These are phyloP conservation scores for Plasmodium blacklocki DNA, from an alignment of 169 alveolate species.

Conservation along the genomic window DNA sequence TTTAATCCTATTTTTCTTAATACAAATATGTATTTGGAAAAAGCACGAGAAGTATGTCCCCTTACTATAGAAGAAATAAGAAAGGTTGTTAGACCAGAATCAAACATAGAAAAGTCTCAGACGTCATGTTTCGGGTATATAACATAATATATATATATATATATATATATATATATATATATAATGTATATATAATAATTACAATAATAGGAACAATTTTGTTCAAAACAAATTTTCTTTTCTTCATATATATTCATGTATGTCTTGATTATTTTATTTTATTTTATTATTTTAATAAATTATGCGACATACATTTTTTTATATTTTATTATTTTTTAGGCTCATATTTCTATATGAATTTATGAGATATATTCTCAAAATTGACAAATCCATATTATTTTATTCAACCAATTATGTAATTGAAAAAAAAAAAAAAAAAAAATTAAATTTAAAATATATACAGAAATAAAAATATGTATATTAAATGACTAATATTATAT, in stretches of 20 bases:
- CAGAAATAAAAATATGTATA: background rate
- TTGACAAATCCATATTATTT: conserved; percentile 44
- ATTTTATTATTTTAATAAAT: background rate
- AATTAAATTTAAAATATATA: background rate
- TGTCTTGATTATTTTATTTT: too few species aligned
- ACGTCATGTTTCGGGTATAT: conserved; percentile 76
- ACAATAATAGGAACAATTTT: too few species aligned
- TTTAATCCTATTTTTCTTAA: conserved; percentile 30
- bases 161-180: too few species aligned
- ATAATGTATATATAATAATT: too few species aligned
- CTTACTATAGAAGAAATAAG: conserved; percentile 68
- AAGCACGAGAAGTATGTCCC: conserved; percentile 69
- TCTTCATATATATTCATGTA: too few species aligned
- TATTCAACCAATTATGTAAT: conserved; percentile 76
- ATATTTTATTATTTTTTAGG: conserved; percentile 7
- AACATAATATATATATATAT: too few species aligned
- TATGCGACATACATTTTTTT: background rate
- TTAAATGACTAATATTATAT: background rate
- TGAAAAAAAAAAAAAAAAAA: background rate
- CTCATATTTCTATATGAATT: conserved; percentile 70
- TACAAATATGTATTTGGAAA: conserved; percentile 58
- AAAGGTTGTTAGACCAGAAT: conserved; percentile 38
- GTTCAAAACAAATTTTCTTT: background rate
- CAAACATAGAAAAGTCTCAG: conserved; percentile 73
- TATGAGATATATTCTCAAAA: conserved; percentile 36